phyloP scores from a whole-genome alignment of 2,329 filamentous ascomycete species.

The Leptosphaerulina australis region DNA sequence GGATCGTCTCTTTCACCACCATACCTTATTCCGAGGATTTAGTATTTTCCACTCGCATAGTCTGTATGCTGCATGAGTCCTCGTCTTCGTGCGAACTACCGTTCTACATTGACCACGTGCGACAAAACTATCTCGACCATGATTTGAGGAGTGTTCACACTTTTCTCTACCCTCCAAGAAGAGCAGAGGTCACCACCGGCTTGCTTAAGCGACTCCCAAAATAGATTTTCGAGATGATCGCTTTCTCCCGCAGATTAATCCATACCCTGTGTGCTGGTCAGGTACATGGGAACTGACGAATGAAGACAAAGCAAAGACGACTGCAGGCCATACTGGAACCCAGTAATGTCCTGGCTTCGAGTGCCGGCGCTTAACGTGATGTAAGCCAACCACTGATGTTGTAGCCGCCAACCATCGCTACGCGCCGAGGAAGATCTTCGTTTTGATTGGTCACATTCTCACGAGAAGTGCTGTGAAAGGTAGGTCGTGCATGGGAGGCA shows the following conservation, averaged over 20 bases:
- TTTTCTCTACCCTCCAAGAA: neutral
- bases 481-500: conserved; percentile 41
- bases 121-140: neutral
- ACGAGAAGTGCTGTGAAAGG: conserved; percentile 35
- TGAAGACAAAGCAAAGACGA: conserved; percentile 24
- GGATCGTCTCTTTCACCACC: neutral
- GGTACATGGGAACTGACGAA: conserved; percentile 38
- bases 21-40: neutral
- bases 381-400: conserved; percentile 44
- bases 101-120: neutral
- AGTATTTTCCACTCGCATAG: no score
- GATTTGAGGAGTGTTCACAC: conserved; percentile 8
- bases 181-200: conserved; percentile 19
- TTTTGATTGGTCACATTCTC: conserved; percentile 41
- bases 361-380: conserved; percentile 45
- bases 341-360: conserved; percentile 35
- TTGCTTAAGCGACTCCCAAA: conserved; percentile 30
- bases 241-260: conserved; percentile 28
- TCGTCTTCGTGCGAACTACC: neutral
- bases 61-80: neutral
- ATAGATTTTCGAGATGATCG: conserved; percentile 44
- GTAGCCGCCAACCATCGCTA: conserved; percentile 43
- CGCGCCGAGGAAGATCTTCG: conserved; percentile 41
- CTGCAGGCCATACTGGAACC: conserved; percentile 24
- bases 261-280: conserved; percentile 39